Evolutionary conservation across 257 asterid species (phyloP).

Genomic region (Fraxinus cuspidata): DNA sequence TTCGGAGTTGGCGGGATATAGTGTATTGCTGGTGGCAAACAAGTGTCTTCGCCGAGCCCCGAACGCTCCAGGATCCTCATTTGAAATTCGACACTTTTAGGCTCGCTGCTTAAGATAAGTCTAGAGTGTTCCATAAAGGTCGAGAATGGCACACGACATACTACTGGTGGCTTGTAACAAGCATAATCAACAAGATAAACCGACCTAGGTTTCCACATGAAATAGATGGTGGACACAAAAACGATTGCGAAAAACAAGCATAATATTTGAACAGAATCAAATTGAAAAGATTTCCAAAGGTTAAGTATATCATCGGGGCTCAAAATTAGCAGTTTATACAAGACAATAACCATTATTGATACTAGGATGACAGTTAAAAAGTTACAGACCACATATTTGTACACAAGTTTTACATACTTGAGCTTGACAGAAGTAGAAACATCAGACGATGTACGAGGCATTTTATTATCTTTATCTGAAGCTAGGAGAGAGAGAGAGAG

Average conservation of each 20-base stretch:
- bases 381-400: constrained; percentile 26
- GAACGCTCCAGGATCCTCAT: constrained; percentile 37
- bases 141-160: constrained; percentile 28
- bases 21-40: constrained; percentile 34
- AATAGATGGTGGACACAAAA: constrained; percentile 13
- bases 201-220: constrained; percentile 32
- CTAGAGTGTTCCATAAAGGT: constrained; percentile 36
- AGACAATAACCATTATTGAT: constrained; percentile 9
- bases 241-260: constrained; percentile 14
- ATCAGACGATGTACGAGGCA: constrained; percentile 23
- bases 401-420: constrained; percentile 27
- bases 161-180: constrained; percentile 31
- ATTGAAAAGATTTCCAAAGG: constrained; percentile 17
- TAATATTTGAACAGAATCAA: constrained; percentile 3
- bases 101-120: constrained; percentile 15
- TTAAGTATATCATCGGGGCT: constrained; percentile 16
- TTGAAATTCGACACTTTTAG: constrained; percentile 35
- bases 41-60: constrained; percentile 37
- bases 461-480: not conserved
- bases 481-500: not conserved
- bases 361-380: constrained; percentile 13
- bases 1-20: constrained; percentile 32
- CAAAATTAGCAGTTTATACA: not conserved
- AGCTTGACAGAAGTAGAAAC: constrained; percentile 17
- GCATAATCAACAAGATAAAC: constrained; percentile 33